Conservation (phyloP, 805 yeast species). For the Candida palmyrensis region DNA sequence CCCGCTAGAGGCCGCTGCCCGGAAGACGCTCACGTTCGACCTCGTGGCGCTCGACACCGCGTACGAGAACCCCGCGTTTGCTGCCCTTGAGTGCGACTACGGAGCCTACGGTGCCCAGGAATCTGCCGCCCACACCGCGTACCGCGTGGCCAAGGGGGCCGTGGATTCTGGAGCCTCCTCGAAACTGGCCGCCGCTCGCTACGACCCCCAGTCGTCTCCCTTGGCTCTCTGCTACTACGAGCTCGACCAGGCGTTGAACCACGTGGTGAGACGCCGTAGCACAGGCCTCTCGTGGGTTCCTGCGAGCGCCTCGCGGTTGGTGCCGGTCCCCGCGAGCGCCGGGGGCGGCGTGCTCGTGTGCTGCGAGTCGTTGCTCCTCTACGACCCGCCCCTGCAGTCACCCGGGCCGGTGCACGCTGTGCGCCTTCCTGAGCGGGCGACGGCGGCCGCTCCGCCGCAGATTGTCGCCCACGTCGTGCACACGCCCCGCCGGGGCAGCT, state of each 20-base stretch:
- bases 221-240: conserved; percentile 57
- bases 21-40: conserved; percentile 46
- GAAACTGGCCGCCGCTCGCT: conserved; percentile 7
- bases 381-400: conserved; percentile 43
- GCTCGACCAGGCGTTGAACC: conserved; percentile 81
- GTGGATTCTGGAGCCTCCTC: no score
- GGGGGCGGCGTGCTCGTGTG: conserved; percentile 63
- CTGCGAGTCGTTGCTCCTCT: conserved; percentile 48
- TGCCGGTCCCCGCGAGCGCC: conserved; percentile 69
- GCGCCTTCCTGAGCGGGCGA: conserved; percentile 41
- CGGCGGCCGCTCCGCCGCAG: conserved; percentile 7
- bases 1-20: conserved; percentile 65
- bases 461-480: conserved; percentile 63
- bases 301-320: conserved; percentile 42
- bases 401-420: no score
- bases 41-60: conserved; percentile 66
- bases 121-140: no score
- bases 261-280: conserved; percentile 46
- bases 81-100: conserved; percentile 65
- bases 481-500: conserved; percentile 50
- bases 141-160: no score
- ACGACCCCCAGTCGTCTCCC: conserved; percentile 10
- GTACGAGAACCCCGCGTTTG: conserved; percentile 81
- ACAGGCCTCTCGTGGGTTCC: conserved; percentile 9
- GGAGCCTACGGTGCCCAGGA: conserved; percentile 26